Base-by-base conservation (phyloP, 2,329 filamentous ascomycete genomes). In the Bimuria novae-zelandiae region DNA sequence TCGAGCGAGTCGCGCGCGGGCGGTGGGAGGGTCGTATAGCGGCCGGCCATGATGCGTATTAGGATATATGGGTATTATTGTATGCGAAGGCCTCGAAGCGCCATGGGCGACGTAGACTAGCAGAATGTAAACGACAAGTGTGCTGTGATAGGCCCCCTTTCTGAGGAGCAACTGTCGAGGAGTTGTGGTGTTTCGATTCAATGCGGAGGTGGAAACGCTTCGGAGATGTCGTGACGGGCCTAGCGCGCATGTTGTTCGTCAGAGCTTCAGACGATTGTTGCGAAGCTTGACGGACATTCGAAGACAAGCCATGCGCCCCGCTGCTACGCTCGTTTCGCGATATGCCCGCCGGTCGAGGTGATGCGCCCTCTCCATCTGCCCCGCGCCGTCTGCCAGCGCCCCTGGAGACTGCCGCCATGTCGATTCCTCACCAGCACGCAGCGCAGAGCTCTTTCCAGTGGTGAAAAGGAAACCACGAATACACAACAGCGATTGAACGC, bases 1-100 rank as follows among this genome's bases (percentile, higher is more conserved):
- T 99, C 94, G 69, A 99, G 86, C 41, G 93, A 97, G 81, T 99
- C 94, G 77, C 94, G 90, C 56, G 85, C 77, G 11, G 78, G 77
- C 39, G 62, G 65, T 46, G 64, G 67, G 51, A 72, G 67, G 60
- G 60, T 68, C 45, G 71, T 64, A 51, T 74, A 73, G 66, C 69
- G 70, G 60, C 61, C 64, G 61, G 73, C 69, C 71, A 75, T 75
- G 63, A 32, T 70, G 62, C 53, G 42, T 30, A 30, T 33, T 33
- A 4, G 30, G 8, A 5, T 17, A 49, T 52, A 50, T 40, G 32
- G 52, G n/a, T 33, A 51, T 42, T 41, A 58, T 35, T 30, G 43
- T 36, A 30, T 42, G 36, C 52, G 51, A 41, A 49, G 17, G 21
- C 30, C 36, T 47, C 27, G 54, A 30, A 52, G 47, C 57, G 68